Percentiles rank a stretch among this genome's conserved stretches.
Conservation (phyloP, 2,329 filamentous ascomycete species). For the Colletotrichum australisinense region DNA sequence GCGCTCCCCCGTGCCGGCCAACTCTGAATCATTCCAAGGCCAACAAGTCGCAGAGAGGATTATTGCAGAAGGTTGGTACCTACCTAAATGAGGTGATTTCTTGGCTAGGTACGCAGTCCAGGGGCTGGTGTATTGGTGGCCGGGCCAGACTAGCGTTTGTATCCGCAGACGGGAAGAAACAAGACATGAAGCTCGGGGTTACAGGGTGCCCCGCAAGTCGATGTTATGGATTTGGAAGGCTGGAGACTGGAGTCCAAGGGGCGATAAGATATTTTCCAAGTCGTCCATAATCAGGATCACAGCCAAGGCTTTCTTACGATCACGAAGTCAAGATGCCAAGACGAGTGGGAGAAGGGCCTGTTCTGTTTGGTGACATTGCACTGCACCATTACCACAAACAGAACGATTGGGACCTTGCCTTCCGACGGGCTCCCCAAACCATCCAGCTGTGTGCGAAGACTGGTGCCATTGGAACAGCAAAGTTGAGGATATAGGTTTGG, state of each 20-base stretch:
- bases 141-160: background rate
- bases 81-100: too few relatives aligned
- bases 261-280: constrained; percentile 1
- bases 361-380: background rate
- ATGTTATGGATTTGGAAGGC: background rate
- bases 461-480: background rate
- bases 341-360: too few relatives aligned
- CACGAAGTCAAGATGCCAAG: background rate
- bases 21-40: background rate
- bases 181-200: constrained; percentile 22
- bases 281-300: background rate
- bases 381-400: background rate
- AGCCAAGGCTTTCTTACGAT: background rate
- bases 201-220: constrained; percentile 30
- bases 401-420: background rate
- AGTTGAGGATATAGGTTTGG: background rate
- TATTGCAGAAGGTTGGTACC: background rate
- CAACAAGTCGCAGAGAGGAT: background rate
- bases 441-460: background rate
- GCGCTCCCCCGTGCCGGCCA: background rate
- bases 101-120: background rate
- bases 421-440: background rate
- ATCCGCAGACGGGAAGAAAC: constrained; percentile 18
- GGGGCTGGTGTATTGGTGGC: background rate
- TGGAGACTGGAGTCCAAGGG: constrained; percentile 16